Percentiles rank a stretch among this genome's conserved stretches.
phyloP scores from a whole-genome alignment of 2,329 filamentous ascomycete species.

The Claviceps sp. region DNA sequence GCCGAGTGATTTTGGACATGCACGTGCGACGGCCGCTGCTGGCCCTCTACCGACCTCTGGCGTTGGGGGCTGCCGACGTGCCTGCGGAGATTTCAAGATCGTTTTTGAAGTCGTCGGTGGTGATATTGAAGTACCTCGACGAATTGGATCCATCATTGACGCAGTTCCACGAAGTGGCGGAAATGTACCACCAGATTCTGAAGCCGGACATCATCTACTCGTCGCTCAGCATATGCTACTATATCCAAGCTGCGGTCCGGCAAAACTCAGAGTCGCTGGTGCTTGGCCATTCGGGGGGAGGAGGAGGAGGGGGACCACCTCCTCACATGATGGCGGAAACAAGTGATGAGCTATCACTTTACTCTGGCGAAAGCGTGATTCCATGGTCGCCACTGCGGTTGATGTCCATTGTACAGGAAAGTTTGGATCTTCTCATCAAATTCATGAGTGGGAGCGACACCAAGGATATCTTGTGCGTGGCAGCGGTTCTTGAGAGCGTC shows the following conservation, averaged over 20 bases:
- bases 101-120: conserved; percentile 41
- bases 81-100: conserved; percentile 37
- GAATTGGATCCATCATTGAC: conserved; percentile 35
- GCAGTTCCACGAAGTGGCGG: conserved; percentile 32
- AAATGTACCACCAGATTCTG: conserved; percentile 39
- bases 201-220: conserved; percentile 42
- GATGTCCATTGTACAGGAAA: conserved; percentile 31
- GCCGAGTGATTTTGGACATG: conserved; percentile 38
- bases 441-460: conserved; percentile 35
- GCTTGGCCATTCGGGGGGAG: conserved; percentile 17
- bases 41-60: conserved; percentile 41
- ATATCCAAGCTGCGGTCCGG: conserved; percentile 27
- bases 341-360: conserved; percentile 13
- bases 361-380: conserved; percentile 21
- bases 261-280: conserved; percentile 16
- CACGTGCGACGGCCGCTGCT: conserved; percentile 38
- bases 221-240: conserved; percentile 41
- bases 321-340: conserved; percentile 15
- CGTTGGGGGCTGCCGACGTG: conserved; percentile 34
- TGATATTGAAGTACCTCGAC: conserved; percentile 40
- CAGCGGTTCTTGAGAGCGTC: conserved; percentile 33
- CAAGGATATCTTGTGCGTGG: conserved; percentile 36
- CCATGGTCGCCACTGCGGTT: conserved; percentile 30
- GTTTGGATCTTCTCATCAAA: conserved; percentile 30
- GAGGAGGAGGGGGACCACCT: not conserved